Evolutionary conservation across 2,329 filamentous ascomycete genomes (phyloP).

Genomic region (Ophiostoma australiae): DNA sequence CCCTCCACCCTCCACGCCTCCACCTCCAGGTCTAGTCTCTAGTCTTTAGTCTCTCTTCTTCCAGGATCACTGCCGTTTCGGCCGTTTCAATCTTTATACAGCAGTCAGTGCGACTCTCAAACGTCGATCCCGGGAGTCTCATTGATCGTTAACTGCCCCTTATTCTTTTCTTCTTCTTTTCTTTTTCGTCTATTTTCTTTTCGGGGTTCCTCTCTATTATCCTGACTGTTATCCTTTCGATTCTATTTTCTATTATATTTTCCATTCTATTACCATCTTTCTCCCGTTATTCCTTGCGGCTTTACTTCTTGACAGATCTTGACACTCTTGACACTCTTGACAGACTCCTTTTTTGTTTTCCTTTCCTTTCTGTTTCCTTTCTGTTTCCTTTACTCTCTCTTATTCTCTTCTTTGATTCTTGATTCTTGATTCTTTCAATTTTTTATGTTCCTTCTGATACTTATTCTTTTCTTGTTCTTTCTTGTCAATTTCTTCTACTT

Average conservation of each 20-base stretch:
- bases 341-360: neutral
- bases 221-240: neutral
- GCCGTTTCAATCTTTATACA: slow-evolving; percentile 38
- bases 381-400: neutral
- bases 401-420: slow-evolving; percentile 14
- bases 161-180: slow-evolving; percentile 11
- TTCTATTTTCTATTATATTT: neutral
- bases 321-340: neutral
- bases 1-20: neutral
- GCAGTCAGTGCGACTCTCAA: slow-evolving; percentile 38
- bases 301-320: neutral
- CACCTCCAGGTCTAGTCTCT: neutral
- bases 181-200: neutral
- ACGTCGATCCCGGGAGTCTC: slow-evolving; percentile 37
- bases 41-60: too few relatives aligned
- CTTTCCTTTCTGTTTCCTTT: neutral
- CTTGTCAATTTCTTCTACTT: neutral
- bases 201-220: neutral
- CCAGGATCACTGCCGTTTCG: slow-evolving; percentile 38
- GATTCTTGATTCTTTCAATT: neutral
- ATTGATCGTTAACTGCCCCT: slow-evolving; percentile 26
- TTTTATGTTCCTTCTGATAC: neutral
- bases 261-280: neutral
- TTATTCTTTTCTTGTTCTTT: neutral
- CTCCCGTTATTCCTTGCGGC: neutral